phyloP scores from a whole-genome alignment of 208 protist species.

The Trypanosoma brucei region DNA sequence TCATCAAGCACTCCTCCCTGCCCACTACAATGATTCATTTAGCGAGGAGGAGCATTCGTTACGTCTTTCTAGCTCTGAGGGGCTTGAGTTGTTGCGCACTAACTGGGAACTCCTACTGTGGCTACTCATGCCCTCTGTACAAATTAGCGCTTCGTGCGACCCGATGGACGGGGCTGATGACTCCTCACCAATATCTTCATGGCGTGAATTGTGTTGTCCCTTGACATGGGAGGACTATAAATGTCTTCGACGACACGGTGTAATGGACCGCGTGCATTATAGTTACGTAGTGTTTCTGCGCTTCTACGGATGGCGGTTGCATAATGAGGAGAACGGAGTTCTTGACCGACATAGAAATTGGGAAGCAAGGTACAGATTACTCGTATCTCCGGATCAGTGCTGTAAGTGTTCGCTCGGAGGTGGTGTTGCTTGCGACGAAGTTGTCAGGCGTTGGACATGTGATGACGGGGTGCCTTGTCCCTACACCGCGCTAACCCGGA shows the following conservation, averaged over 20 bases:
- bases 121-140: constrained; percentile 51
- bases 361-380: constrained; percentile 45
- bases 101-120: constrained; percentile 66
- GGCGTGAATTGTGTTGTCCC: constrained; percentile 3
- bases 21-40: constrained; percentile 17
- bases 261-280: constrained; percentile 82
- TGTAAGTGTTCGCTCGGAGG: neutral
- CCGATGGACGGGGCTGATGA: neutral
- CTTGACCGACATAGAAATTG: constrained; percentile 78
- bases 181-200: neutral
- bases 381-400: constrained; percentile 11
- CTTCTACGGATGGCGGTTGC: constrained; percentile 82
- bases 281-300: constrained; percentile 83
- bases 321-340: constrained; percentile 77
- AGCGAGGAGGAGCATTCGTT: constrained; percentile 60
- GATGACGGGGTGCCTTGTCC: constrained; percentile 38
- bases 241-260: constrained; percentile 43
- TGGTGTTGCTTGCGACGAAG: neutral
- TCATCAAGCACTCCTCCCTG: constrained; percentile 68
- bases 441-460: neutral
- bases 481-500: constrained; percentile 52
- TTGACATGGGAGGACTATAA: constrained; percentile 30
- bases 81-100: constrained; percentile 56
- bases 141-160: neutral
- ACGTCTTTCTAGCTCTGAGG: constrained; percentile 47